Base-by-base conservation (phyloP, 2,329 filamentous ascomycete species). In the Diaporthe batatas region DNA sequence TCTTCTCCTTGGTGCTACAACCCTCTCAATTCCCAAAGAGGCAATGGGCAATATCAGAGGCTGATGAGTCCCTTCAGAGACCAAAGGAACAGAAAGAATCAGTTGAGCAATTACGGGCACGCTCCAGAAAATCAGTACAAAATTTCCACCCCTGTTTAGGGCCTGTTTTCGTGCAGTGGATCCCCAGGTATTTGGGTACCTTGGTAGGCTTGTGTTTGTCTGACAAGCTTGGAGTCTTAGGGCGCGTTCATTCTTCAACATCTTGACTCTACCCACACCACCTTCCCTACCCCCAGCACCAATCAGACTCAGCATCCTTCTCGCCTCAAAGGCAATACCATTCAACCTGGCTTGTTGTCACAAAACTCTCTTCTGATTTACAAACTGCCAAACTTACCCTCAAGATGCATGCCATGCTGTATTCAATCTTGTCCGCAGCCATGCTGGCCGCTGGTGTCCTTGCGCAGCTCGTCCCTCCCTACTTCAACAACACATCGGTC, bases 381-480 rank as follows among this genome's bases (percentile, higher is more conserved):
- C 7, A 6, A 10, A 23, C 10, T 16, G 21, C 6, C 47, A 51
- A 51, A 12, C 12, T 6, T 25, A 29, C 11, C 7, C 21, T 36
- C 29, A 51, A 34, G 12, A 65, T 65, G 62, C 44, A 16, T 16
- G 21, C 44, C n/a, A 36, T 51, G 7, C 3, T 65, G 12, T 25
- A 18, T 21, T 51, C 44, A 3, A 39, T 65, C 32, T 21, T 65
- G 25, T 14, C 29, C 62, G n/a, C 32, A 1, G 44, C n/a, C 62
- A 65, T 51, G 62, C 62, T 65, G 62, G 44, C 62, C 8, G 62
- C 44, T 53, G 44, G 44, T 36, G 44, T 39, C 36, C 44, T 65
- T 8, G 14, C 44, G 29, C 62, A 65, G 62, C 62, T 51, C 21
- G 44, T 65, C 32, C 29, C 47, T 23, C 62, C 62, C 29, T 18